These are phyloP conservation scores for Monosporozyma solicola DNA, from an alignment of 805 yeast genomes.

Conservation along the genomic window DNA sequence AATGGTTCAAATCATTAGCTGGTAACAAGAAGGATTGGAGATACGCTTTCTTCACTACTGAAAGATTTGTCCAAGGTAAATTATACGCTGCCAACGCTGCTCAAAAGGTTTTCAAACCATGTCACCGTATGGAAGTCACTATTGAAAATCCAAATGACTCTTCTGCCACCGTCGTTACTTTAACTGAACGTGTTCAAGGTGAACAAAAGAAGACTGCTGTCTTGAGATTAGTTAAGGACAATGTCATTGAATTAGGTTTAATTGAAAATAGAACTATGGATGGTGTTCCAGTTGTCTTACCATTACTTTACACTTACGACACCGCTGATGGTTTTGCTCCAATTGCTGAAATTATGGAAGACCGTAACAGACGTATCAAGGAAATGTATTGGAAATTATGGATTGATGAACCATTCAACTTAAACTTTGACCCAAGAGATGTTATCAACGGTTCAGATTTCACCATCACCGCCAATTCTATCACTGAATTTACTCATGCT, in stretches of 20 bases:
- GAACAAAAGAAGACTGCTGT: conserved; percentile 56
- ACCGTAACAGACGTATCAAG: conserved; percentile 88
- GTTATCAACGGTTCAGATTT: conserved; percentile 63
- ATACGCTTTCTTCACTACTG: conserved; percentile 75
- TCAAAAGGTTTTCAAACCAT: conserved; percentile 72
- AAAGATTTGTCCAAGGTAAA: conserved; percentile 76
- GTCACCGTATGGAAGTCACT: conserved; percentile 51
- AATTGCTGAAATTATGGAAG: conserved; percentile 79
- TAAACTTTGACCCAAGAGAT: conserved; percentile 60
- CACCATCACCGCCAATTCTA: conserved; percentile 63
- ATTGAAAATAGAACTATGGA: conserved; percentile 86
- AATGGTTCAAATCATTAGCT: conserved; percentile 77
- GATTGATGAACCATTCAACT: conserved; percentile 62
- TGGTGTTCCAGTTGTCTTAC: conserved; percentile 61
- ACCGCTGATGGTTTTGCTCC: conserved; percentile 95
- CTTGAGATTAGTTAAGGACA: conserved; percentile 41
- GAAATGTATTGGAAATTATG: conserved; percentile 95
- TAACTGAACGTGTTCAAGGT: conserved; percentile 67
- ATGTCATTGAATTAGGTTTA: conserved; percentile 58
- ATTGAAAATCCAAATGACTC: conserved; percentile 45
- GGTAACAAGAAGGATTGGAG: conserved; percentile 80
- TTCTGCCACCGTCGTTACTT: conserved; percentile 50
- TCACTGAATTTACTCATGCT: conserved; percentile 91
- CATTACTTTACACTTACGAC: conserved; percentile 67
- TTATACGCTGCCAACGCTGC: conserved; percentile 74